A percentile compares a stretch with the other conserved stretches of the same genome.
phyloP scores from a whole-genome alignment of 345 rosid species.

The Odontarrhena argentea region DNA sequence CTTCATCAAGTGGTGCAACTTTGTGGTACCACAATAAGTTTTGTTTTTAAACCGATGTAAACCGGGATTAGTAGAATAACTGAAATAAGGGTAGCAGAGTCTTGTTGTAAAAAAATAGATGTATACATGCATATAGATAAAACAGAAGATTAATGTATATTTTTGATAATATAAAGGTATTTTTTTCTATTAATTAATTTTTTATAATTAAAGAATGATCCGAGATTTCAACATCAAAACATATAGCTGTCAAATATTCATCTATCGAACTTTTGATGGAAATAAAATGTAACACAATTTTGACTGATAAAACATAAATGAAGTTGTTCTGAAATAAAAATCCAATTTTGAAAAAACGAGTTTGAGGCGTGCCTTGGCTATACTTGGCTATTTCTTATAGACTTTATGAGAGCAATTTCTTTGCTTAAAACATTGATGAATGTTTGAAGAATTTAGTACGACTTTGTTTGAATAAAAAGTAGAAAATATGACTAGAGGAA shows the following conservation, averaged over 20 bases:
- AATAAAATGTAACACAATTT: no score
- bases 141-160: background rate
- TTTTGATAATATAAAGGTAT: background rate
- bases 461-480: conserved; percentile 23
- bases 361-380: no score
- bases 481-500: conserved; percentile 25
- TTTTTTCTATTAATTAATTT: background rate
- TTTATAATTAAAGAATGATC: no score
- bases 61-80: conserved; percentile 8
- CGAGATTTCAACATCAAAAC: no score
- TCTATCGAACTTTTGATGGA: no score
- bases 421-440: background rate
- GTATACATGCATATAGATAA: no score
- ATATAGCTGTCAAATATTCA: no score
- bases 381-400: background rate
- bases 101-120: conserved; percentile 5
- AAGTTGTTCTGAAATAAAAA: no score
- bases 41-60: conserved; percentile 4
- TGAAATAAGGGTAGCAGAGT: background rate
- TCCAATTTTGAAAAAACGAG: no score
- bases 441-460: conserved; percentile 18
- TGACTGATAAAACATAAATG: no score
- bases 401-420: background rate
- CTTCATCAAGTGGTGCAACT: no score
- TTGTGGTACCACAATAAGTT: background rate